Conservation (phyloP, 345 rosid genomes). For the Salix koriyanagi region DNA sequence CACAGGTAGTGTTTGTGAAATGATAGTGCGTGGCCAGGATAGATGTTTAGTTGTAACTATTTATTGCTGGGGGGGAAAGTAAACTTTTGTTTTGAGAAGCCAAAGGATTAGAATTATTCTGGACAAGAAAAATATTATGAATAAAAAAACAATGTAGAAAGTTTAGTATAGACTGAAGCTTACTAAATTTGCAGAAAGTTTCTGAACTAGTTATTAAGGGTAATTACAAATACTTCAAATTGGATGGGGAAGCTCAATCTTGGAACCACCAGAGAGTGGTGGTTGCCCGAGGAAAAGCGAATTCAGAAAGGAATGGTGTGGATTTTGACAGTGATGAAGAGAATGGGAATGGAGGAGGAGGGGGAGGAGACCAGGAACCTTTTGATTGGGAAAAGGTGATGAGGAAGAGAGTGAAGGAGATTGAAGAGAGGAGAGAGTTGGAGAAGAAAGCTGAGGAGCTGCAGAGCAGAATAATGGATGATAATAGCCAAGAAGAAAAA, state of each 20-base stretch:
- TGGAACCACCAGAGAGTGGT: slow-evolving; percentile 30
- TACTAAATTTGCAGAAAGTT: background rate
- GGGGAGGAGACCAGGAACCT: slow-evolving; percentile 40
- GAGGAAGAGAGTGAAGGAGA: slow-evolving; percentile 67
- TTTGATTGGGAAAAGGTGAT: slow-evolving; percentile 71
- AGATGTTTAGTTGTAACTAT: background rate
- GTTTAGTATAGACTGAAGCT: background rate
- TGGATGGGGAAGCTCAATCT: slow-evolving; percentile 39
- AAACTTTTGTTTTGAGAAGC: background rate
- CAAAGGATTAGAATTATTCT: background rate
- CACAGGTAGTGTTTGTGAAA: background rate
- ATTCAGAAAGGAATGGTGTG: slow-evolving; percentile 64
- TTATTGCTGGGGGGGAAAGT: background rate
- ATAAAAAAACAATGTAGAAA: background rate
- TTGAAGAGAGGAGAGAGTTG: slow-evolving; percentile 77
- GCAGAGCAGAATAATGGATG: slow-evolving; percentile 46
- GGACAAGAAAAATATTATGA: background rate
- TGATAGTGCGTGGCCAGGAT: background rate
- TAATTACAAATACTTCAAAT: background rate
- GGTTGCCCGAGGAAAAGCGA: slow-evolving; percentile 51
- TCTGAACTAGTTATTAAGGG: background rate
- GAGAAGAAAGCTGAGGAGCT: slow-evolving; percentile 89
- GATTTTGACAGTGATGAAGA: slow-evolving; percentile 60
- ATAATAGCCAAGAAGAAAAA: slow-evolving; percentile 29
- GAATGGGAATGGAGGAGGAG: slow-evolving; percentile 42